A percentile compares a stretch with the other conserved stretches of the same genome.
Evolutionary conservation across 169 alveolate genomes (phyloP).

Genomic region (Plasmodium blacklocki): DNA sequence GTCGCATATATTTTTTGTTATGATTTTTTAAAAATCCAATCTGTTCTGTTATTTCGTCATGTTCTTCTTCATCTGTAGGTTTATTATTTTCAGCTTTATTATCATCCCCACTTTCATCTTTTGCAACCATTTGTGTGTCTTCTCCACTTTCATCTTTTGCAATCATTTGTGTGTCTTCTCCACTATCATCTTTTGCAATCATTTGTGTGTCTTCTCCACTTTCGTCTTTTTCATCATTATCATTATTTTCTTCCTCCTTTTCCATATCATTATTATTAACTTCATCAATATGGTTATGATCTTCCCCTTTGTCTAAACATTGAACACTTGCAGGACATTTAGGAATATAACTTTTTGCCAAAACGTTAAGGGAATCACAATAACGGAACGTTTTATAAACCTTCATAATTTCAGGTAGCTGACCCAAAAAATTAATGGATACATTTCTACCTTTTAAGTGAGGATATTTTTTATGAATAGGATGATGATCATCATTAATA

Average conservation of each 20-base stretch:
- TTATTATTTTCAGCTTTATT: not conserved
- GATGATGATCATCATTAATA: not conserved
- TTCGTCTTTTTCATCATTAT: not conserved
- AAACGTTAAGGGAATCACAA: conserved; percentile 32
- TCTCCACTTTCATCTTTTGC: too few species aligned
- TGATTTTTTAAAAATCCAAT: conserved; percentile 20
- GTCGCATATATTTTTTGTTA: conserved; percentile 40
- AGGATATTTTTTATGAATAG: conserved; percentile 3
- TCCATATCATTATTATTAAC: not conserved
- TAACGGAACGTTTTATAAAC: conserved; percentile 56
- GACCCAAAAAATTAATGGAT: conserved; percentile 30
- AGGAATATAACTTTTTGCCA: conserved; percentile 28
- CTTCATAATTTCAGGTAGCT: conserved; percentile 59
- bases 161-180: too few species aligned
- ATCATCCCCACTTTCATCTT: not conserved
- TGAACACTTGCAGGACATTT: not conserved
- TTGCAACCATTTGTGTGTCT: too few species aligned
- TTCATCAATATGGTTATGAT: not conserved
- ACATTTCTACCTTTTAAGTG: conserved; percentile 8
- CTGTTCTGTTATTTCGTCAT: conserved; percentile 27
- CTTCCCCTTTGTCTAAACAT: not conserved
- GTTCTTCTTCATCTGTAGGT: not conserved
- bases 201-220: not conserved
- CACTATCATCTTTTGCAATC: not conserved
- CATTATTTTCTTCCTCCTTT: not conserved